Evolutionary conservation across 768 basidiomycete species (phyloP).

Genomic region (Kwoniella mangroviensis): DNA sequence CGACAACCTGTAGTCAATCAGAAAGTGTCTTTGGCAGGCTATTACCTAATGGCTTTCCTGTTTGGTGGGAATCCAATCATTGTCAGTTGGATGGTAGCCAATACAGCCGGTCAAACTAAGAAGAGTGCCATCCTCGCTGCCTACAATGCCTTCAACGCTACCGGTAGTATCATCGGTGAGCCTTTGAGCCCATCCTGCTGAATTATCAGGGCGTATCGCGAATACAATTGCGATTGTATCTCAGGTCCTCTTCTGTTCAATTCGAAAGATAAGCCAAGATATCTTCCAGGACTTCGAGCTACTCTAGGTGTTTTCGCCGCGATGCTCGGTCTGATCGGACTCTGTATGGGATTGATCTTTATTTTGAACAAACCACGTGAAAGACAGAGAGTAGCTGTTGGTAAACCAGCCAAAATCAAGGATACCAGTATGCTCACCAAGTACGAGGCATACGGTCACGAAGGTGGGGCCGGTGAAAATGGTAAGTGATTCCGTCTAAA

Average conservation of each 20-base stretch:
- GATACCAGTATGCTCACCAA: slow-evolving; percentile 44
- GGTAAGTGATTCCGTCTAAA: slow-evolving; percentile 16
- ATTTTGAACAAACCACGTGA: slow-evolving; percentile 48
- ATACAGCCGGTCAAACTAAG: slow-evolving; percentile 53
- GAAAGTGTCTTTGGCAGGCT: slow-evolving; percentile 49
- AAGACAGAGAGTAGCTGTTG: slow-evolving; percentile 47
- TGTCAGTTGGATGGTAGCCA: slow-evolving; percentile 55
- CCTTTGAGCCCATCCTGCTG: background rate
- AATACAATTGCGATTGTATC: no score
- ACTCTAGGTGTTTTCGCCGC: slow-evolving; percentile 48
- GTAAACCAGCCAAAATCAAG: slow-evolving; percentile 51
- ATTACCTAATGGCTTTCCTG: slow-evolving; percentile 55
- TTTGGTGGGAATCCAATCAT: slow-evolving; percentile 56
- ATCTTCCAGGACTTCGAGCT: slow-evolving; percentile 45
- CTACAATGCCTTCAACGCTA: slow-evolving; percentile 40
- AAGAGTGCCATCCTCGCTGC: slow-evolving; percentile 38
- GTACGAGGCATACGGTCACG: slow-evolving; percentile 36
- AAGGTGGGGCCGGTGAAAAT: slow-evolving; percentile 15
- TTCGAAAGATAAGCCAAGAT: slow-evolving; percentile 43
- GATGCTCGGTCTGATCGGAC: slow-evolving; percentile 32
- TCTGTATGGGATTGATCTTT: slow-evolving; percentile 42
- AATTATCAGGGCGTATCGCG: no score
- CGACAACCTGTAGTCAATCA: slow-evolving; percentile 25
- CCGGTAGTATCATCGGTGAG: slow-evolving; percentile 14
- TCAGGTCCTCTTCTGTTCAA: slow-evolving; percentile 55